Conservation (phyloP, 768 basidiomycete species). For the Amanita pallidorosea region DNA sequence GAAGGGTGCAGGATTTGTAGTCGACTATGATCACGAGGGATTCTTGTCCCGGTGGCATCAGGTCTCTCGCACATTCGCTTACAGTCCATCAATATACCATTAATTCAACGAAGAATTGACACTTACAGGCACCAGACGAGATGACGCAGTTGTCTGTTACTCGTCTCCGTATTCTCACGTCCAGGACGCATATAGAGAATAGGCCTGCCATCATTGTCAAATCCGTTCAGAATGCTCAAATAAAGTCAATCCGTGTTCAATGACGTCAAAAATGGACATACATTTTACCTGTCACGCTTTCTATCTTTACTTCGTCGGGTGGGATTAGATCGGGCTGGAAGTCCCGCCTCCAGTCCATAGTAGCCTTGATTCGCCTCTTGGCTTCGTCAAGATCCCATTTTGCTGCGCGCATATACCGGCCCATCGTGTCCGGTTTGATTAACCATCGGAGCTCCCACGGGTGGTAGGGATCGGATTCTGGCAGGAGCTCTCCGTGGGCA, state of each 20-base stretch:
- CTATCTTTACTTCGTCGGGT: conserved; percentile 71
- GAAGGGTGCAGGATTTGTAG: conserved; percentile 72
- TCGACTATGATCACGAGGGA: conserved; percentile 78
- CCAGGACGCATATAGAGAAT: conserved; percentile 86
- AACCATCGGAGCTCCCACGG: conserved; percentile 77
- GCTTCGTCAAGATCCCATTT: conserved; percentile 77
- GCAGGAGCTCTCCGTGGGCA: conserved; percentile 51
- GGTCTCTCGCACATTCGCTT: conserved; percentile 82
- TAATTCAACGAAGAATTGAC: neutral
- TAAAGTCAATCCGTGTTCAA: neutral
- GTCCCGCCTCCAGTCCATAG: conserved; percentile 78
- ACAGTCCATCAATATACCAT: neutral
- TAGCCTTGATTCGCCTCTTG: conserved; percentile 66
- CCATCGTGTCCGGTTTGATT: conserved; percentile 49
- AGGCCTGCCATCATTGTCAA: conserved; percentile 79
- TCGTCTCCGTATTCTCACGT: conserved; percentile 71
- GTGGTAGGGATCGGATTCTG: conserved; percentile 58
- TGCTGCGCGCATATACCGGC: conserved; percentile 76
- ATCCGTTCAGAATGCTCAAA: conserved; percentile 67
- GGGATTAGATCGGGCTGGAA: conserved; percentile 78
- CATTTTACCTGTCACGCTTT: conserved; percentile 86
- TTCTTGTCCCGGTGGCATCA: conserved; percentile 81
- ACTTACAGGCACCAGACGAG: conserved; percentile 80
- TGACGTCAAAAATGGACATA: conserved; percentile 20
- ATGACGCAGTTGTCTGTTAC: conserved; percentile 73